These are phyloP conservation scores for Chytriomyces sp. DNA, from an alignment of 192 early-diverging fungal species.

Conservation along the genomic window DNA sequence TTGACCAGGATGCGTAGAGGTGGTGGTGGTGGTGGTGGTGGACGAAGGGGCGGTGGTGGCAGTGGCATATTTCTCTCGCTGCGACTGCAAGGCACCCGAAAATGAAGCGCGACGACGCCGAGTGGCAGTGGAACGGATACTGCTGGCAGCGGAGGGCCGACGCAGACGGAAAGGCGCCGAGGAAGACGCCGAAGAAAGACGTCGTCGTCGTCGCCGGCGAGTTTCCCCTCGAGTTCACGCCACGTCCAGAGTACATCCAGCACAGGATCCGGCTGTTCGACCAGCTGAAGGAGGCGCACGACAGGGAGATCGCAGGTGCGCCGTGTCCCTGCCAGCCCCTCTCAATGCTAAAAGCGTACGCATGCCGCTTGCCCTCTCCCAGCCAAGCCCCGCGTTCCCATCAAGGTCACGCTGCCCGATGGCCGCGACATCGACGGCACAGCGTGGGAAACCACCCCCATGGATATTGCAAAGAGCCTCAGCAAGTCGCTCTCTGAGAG, in stretches of 20 bases:
- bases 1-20: conserved; percentile 6
- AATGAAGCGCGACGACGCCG: not conserved
- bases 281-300: conserved; percentile 61
- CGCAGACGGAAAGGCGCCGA: not conserved
- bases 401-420: conserved; percentile 84
- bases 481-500: conserved; percentile 88
- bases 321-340: not conserved
- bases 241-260: conserved; percentile 72
- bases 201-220: conserved; percentile 7
- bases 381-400: conserved; percentile 43
- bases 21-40: not conserved
- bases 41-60: no score
- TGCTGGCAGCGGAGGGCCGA: not conserved
- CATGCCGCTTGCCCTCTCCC: not conserved
- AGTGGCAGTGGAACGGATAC: not conserved
- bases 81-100: conserved; percentile 4
- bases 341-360: not conserved
- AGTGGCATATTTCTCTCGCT: no score
- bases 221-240: conserved; percentile 50
- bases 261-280: conserved; percentile 83
- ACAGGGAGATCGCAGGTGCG: conserved; percentile 61
- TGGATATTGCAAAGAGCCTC: conserved; percentile 85
- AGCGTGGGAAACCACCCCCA: conserved; percentile 92
- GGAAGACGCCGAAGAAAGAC: not conserved
- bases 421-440: conserved; percentile 75